A percentile compares a stretch with the other conserved stretches of the same genome.
phyloP scores from a whole-genome alignment of 306 rosid genomes.

The Casuarina cunninghamiana region DNA sequence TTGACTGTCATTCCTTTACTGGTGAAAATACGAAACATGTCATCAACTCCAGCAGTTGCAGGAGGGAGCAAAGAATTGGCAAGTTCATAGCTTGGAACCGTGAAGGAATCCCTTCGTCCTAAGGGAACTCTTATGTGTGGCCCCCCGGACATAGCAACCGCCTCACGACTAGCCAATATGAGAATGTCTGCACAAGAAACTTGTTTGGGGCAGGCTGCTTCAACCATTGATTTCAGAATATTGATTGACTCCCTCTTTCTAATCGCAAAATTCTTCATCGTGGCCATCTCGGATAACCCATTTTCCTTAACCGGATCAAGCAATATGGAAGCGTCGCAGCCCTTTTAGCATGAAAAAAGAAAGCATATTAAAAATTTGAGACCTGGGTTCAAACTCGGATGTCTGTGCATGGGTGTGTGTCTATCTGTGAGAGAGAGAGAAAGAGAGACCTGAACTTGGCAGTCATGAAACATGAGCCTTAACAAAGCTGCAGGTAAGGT shows the following conservation, averaged over 20 bases:
- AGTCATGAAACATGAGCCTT: constrained; percentile 48
- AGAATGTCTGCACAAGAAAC: constrained; percentile 44
- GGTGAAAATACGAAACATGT: constrained; percentile 31
- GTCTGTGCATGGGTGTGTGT: too few relatives aligned
- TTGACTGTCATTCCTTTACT: constrained; percentile 29
- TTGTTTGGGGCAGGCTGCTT: constrained; percentile 29
- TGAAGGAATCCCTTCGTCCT: constrained; percentile 34
- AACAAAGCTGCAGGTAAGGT: constrained; percentile 36
- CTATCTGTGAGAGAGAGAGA: background rate
- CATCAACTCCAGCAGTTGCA: constrained; percentile 27
- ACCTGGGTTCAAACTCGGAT: background rate
- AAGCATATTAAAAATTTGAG: background rate
- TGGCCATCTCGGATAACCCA: constrained; percentile 21
- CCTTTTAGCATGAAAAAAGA: constrained; percentile 5
- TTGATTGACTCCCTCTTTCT: constrained; percentile 25
- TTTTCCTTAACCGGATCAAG: constrained; percentile 14
- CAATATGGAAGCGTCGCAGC: constrained; percentile 41
- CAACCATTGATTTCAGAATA: constrained; percentile 28
- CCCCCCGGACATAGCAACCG: constrained; percentile 32
- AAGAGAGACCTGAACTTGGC: constrained; percentile 38
- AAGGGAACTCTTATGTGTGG: constrained; percentile 31
- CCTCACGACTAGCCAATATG: constrained; percentile 39
- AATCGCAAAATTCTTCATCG: constrained; percentile 29
- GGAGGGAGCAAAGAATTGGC: constrained; percentile 34
- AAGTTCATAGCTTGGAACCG: constrained; percentile 15